Evolutionary conservation across 345 rosid genomes (phyloP).

Genomic region (Garcia nutans): DNA sequence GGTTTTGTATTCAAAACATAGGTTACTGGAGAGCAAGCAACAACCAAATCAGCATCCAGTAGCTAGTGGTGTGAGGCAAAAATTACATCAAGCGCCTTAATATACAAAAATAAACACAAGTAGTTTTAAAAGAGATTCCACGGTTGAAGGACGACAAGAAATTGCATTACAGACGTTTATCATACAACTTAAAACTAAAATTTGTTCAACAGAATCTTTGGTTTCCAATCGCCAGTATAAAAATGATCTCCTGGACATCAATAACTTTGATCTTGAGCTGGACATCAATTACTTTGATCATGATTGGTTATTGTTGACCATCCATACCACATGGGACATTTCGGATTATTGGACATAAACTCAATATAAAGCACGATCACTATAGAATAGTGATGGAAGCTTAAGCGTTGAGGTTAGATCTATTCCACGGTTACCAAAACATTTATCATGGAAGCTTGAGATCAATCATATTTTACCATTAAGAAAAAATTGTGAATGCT

Average conservation of each 20-base stretch:
- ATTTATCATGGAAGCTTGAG: not conserved
- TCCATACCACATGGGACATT: not conserved
- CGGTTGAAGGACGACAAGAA: too few relatives aligned
- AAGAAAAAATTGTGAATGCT: not conserved
- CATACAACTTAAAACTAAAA: not conserved
- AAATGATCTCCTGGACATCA: not conserved
- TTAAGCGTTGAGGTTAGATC: too few relatives aligned
- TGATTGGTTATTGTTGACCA: not conserved
- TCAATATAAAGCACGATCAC: not conserved
- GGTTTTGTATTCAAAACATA: slow-evolving; percentile 41
- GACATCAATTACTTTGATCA: not conserved
- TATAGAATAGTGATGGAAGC: not conserved
- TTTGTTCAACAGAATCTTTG: not conserved
- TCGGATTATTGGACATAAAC: not conserved
- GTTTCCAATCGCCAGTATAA: not conserved
- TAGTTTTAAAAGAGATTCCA: too few relatives aligned
- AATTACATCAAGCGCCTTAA: too few relatives aligned
- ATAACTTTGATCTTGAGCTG: not conserved
- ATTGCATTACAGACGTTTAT: not conserved
- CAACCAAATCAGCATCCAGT: not conserved
- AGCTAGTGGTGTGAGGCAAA: too few relatives aligned
- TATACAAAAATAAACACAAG: too few relatives aligned
- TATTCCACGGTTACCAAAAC: not conserved
- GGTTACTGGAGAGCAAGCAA: slow-evolving; percentile 39
- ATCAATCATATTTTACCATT: not conserved